phyloP scores from a whole-genome alignment of 306 rosid species.

The Cucumis melo region DNA sequence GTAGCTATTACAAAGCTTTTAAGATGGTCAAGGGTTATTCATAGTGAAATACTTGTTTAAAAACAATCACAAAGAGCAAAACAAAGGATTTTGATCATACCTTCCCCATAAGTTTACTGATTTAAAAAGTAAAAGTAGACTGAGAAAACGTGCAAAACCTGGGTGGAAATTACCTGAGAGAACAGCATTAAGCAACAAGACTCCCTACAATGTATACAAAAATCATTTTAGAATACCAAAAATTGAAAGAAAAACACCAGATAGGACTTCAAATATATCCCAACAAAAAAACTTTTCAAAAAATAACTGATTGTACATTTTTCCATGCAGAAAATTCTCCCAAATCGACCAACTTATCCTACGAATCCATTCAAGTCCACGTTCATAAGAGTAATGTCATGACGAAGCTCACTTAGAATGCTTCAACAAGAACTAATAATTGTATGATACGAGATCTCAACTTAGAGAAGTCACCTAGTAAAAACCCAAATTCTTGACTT shows the following conservation, averaged over 20 bases:
- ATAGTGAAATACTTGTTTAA: not conserved
- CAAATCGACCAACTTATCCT: not conserved
- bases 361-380: not conserved
- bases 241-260: not conserved
- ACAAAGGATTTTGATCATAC: not conserved
- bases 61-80: not conserved
- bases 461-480: not conserved
- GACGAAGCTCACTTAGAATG: not conserved
- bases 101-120: not conserved
- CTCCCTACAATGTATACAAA: conserved; percentile 48
- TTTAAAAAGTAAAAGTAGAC: not conserved
- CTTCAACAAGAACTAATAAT: not conserved
- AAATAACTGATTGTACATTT: not conserved
- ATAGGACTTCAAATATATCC: not conserved
- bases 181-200: conserved; percentile 86
- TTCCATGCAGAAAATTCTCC: not conserved
- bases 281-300: not conserved
- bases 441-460: not conserved
- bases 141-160: not conserved
- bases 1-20: not conserved
- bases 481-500: not conserved
- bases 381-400: not conserved
- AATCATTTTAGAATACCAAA: conserved; percentile 10
- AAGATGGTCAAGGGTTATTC: not conserved
- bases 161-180: conserved; percentile 50